These are phyloP conservation scores for Plectosphaerella sp. DNA, from an alignment of 2,329 filamentous ascomycete species.

Conservation along the genomic window DNA sequence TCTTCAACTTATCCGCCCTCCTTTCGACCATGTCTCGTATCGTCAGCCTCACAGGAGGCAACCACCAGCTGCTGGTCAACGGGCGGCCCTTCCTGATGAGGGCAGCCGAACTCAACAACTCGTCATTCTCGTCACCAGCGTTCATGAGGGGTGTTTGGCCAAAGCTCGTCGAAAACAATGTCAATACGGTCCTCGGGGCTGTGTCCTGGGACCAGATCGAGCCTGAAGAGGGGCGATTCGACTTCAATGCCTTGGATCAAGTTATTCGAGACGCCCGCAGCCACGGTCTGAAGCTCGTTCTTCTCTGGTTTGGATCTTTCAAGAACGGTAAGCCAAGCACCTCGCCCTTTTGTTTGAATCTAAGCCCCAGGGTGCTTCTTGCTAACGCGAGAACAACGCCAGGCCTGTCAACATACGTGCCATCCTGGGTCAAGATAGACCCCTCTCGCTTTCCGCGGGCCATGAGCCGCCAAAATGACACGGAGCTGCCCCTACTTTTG, in stretches of 20 bases:
- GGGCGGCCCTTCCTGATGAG: conserved; percentile 24
- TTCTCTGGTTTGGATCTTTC: conserved; percentile 2
- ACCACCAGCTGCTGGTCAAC: conserved; percentile 23
- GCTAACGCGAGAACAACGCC: background rate
- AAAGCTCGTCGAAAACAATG: conserved; percentile 14
- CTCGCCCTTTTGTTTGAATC: too few relatives aligned
- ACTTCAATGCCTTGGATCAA: conserved; percentile 19
- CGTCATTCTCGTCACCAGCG: conserved; percentile 9
- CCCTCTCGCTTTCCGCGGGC: background rate
- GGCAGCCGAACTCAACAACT: conserved; percentile 23
- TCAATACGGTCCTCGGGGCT: conserved; percentile 24
- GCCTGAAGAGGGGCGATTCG: conserved; percentile 20
- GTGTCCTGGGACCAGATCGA: conserved; percentile 26
- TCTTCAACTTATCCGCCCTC: too few relatives aligned
- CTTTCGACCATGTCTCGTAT: background rate
- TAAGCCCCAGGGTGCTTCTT: too few relatives aligned
- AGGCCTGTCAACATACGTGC: background rate
- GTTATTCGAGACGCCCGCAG: conserved; percentile 15
- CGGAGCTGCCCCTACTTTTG: background rate
- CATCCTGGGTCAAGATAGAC: background rate
- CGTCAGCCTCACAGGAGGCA: background rate
- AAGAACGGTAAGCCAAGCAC: background rate
- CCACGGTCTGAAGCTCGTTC: conserved; percentile 3
- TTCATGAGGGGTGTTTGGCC: conserved; percentile 20
- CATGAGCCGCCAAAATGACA: background rate